Conservation (phyloP, 1,284 basidiomycete species). For the Fomitopsis pinicola region DNA sequence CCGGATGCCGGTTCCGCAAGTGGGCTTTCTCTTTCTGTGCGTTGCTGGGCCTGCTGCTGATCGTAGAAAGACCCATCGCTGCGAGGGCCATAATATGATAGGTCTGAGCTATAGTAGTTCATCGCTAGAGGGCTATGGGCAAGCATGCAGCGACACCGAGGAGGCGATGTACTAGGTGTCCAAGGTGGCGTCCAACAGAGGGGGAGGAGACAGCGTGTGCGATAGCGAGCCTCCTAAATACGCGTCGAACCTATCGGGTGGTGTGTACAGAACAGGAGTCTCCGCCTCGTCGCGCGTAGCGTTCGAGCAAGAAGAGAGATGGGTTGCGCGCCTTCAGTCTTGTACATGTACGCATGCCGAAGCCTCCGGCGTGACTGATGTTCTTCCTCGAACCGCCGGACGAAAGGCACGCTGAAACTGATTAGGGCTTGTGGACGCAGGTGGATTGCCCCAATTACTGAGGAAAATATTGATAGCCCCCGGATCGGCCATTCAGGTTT, state of each 20-base stretch:
- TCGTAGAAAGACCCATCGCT: constrained; percentile 10
- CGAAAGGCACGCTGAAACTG: constrained; percentile 7
- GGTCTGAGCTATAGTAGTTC: constrained; percentile 12
- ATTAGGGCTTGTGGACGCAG: constrained; percentile 7
- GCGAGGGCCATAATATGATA: constrained; percentile 7
- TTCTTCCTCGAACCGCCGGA: constrained; percentile 4
- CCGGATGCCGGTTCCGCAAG: constrained; percentile 20
- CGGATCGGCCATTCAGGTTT: constrained; percentile 26
- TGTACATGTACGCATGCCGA: constrained; percentile 3
- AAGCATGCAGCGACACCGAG: background rate
- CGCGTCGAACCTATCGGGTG: background rate
- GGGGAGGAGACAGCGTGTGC: background rate
- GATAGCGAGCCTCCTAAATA: background rate
- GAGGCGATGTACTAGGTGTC: background rate
- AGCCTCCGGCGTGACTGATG: background rate
- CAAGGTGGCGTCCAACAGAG: background rate
- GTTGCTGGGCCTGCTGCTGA: constrained; percentile 8
- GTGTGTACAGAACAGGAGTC: background rate
- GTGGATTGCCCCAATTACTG: constrained; percentile 12
- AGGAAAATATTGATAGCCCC: constrained; percentile 17
- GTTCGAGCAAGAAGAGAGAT: constrained; percentile 1
- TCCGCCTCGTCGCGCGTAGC: background rate
- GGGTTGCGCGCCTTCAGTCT: constrained; percentile 2
- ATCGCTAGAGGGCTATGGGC: constrained; percentile 14
- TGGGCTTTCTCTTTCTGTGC: constrained; percentile 22